Base-by-base conservation (phyloP, 2,329 filamentous ascomycete genomes). In the Venturia aucupariae region DNA sequence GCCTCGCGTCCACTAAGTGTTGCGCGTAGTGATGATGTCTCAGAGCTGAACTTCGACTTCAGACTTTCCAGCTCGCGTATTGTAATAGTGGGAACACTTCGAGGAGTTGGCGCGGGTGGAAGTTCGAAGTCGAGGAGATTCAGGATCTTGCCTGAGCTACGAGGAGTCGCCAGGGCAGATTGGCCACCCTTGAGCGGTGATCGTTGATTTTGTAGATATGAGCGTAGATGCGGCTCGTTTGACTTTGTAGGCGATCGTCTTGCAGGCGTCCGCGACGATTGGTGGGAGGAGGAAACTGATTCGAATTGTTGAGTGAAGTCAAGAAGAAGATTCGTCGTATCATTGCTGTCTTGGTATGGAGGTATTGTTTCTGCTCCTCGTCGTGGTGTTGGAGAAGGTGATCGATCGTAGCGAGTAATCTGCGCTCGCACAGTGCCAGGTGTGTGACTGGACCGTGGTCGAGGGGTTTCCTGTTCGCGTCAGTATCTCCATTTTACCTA, bases 21-120 rank as follows among this genome's bases (percentile, higher is more conserved):
- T 3, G 94, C 94, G 72, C 90, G 94, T 22, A 99, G 84, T n/a
- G 90, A 91, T 67, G 91, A 96, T 66, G 99, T 96, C 73, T 97
- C 90, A 0, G 92, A 96, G 62, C 95, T 82, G 70, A 96, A 95
- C 30, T 84, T 84, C 0, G 92, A 97, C 75, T 97, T 97, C 66
- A 97, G 81, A 17, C 89, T 90, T 73, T 99, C 94, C 2, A 97
- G 81, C 77, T 99, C 94, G 41, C 94, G 86, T 1, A 94, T 90
- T 1, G 92, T 96, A 69, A 97, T 89, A 10, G 88, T 90, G 0
- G 94, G 94, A 44, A 97, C 84, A 64, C 91, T 96, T 67, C 93
- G 87, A 17, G 94, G 94, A 0, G 94, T 97, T 1, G 93, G 92
- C 69, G 92, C 86, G 0, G 93, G 91, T n/a, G 92, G 92, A 11